Evolutionary conservation across 2,329 filamentous ascomycete species (phyloP), one percentile per base, ranked within the genome.

Genomic region (Torrubiellomyces zombiae): DNA sequence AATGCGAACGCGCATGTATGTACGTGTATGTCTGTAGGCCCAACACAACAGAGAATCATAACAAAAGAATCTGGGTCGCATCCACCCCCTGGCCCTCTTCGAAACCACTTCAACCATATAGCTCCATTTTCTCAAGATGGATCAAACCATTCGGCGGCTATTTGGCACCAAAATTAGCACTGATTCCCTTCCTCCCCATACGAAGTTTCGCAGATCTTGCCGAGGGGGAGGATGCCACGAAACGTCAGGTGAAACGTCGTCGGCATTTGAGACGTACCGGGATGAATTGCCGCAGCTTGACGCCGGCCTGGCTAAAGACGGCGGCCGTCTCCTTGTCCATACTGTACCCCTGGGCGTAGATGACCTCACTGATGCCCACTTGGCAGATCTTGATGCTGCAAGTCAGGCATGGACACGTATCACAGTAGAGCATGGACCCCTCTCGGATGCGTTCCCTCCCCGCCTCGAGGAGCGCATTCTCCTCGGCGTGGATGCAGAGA

Each of bases 341-440:
- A 47, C 86, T 86, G 48, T 98, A 98, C 14, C 78, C 73, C 45
- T 91, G 77, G 36, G 73, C 85, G 43, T 93, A 98, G 9, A 98
- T 85, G 9, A 98, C 89, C 58, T 98, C 89, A 20, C 69, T 72
- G 36, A 98, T 93, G 11, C 89, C 89, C 6, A 95, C 82, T 55
- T 98, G 89, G 13, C 82, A 80, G 43, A 98, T 95, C 58, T 98
- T 98, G 58, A 98, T 92, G 42, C 82, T 93, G 52, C 89, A 98
- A 3, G 89, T 98, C 48, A 98, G 59, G 47, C 89, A 98, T 4
- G 89, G 89, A 50, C 89, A 98, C 37, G 85, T 94, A 46, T 94
- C 81, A 51, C 85, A 94, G 53, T 94, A 98, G 14, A 98, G 57
- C 24, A 82, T 78, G 18, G 79, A 70, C 4, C 75, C 79, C 28